Percentiles rank a stretch among this genome's conserved stretches.
These are phyloP conservation scores for Aspergillus sp. DNA, from an alignment of 2,329 filamentous ascomycete genomes.

Conservation along the genomic window DNA sequence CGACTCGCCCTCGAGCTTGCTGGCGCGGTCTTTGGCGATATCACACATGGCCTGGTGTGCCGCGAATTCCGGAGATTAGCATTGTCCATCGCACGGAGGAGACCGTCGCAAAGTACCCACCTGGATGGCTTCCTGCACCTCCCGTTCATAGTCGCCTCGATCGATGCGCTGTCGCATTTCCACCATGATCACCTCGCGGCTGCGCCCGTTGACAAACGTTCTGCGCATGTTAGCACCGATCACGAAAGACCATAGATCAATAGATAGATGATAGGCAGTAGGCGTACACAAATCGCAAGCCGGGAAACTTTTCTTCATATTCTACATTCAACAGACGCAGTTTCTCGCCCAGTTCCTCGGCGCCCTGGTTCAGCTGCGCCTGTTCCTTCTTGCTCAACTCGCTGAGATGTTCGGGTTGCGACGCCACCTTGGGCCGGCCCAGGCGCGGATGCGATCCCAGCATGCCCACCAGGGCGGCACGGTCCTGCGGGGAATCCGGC, in stretches of 20 bases:
- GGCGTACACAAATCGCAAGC: conserved; percentile 68
- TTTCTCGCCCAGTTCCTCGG: conserved; percentile 43
- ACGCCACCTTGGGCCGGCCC: conserved; percentile 53
- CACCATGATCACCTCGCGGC: conserved; percentile 71
- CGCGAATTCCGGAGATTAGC: conserved; percentile 4
- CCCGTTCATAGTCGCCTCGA: conserved; percentile 62
- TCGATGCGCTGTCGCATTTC: conserved; percentile 77
- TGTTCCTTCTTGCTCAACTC: conserved; percentile 80
- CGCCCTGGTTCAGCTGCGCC: conserved; percentile 63
- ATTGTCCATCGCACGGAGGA: conserved; percentile 2
- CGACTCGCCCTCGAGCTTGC: conserved; percentile 52
- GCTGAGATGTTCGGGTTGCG: conserved; percentile 61
- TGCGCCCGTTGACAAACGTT: conserved; percentile 84
- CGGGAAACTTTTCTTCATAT: conserved; percentile 76
- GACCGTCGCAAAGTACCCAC: conserved; percentile 46
- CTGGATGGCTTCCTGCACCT: conserved; percentile 72
- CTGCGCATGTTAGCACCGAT: conserved; percentile 31
- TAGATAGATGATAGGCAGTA: too few relatives aligned
- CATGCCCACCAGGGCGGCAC: conserved; percentile 65
- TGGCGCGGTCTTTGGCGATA: conserved; percentile 77
- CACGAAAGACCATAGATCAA: background rate
- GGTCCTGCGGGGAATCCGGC: conserved; percentile 51
- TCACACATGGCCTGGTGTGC: conserved; percentile 78
- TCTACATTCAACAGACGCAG: conserved; percentile 67
- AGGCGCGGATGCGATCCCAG: conserved; percentile 80